Evolutionary conservation across 2,329 filamentous ascomycete species (phyloP).

Genomic region (Trichoderma brevicompactum): DNA sequence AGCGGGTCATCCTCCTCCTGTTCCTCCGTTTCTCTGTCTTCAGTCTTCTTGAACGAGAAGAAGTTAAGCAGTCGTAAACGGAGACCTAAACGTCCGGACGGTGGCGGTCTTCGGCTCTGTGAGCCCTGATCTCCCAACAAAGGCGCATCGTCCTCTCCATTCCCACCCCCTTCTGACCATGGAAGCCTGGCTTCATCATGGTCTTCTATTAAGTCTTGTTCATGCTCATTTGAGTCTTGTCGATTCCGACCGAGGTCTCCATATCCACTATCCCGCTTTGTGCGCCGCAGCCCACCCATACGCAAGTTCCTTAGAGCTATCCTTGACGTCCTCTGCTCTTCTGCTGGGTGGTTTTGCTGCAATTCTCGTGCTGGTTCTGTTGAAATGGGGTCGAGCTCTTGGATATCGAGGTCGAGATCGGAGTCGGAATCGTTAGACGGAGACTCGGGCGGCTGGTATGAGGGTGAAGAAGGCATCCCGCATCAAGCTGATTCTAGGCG

Average conservation of each 20-base stretch:
- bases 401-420: constrained; percentile 72
- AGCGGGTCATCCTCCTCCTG: constrained; percentile 65
- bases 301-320: constrained; percentile 75
- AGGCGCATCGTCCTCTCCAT: constrained; percentile 72
- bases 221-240: constrained; percentile 66
- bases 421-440: constrained; percentile 73
- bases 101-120: constrained; percentile 38
- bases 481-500: constrained; percentile 32
- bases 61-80: constrained; percentile 70
- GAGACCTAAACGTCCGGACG: constrained; percentile 45
- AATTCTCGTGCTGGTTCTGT: constrained; percentile 42
- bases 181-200: constrained; percentile 58
- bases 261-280: constrained; percentile 60
- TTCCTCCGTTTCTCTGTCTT: constrained; percentile 51
- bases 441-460: constrained; percentile 66
- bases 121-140: constrained; percentile 58
- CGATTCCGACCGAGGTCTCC: constrained; percentile 63
- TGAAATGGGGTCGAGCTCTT: constrained; percentile 75
- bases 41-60: constrained; percentile 52
- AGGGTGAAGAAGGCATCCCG: constrained; percentile 62
- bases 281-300: constrained; percentile 65
- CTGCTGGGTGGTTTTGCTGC: constrained; percentile 36
- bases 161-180: constrained; percentile 64
- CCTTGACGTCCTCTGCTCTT: constrained; percentile 54
- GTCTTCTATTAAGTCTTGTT: constrained; percentile 68